phyloP scores from a whole-genome alignment of 768 basidiomycete species.

The Hypholoma fasciculare region DNA sequence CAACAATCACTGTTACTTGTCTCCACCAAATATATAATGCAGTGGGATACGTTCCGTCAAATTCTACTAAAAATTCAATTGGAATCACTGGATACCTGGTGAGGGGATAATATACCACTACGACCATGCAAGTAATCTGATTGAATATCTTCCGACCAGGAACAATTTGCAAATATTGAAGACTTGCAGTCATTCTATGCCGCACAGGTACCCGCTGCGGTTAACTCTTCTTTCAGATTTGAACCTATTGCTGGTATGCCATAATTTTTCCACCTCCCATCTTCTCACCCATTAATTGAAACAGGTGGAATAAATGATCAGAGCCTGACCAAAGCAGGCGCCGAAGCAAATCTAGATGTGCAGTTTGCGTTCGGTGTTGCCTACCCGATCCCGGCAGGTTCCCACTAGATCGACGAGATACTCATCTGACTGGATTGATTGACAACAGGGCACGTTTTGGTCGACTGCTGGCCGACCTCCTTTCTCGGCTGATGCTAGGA shows the following conservation, averaged over 20 bases:
- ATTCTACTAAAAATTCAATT: constrained; percentile 43
- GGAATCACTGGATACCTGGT: constrained; percentile 54
- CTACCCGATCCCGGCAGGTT: constrained; percentile 27
- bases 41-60: constrained; percentile 42
- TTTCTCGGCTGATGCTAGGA: constrained; percentile 46
- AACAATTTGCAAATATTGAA: constrained; percentile 48
- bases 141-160: constrained; percentile 25
- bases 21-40: constrained; percentile 57
- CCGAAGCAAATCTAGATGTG: constrained; percentile 67
- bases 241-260: constrained; percentile 54
- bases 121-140: constrained; percentile 53
- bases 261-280: background rate
- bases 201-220: constrained; percentile 44
- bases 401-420: too few species aligned
- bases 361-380: constrained; percentile 69
- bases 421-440: too few species aligned
- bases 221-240: constrained; percentile 49
- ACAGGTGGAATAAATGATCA: constrained; percentile 66
- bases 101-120: constrained; percentile 2
- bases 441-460: constrained; percentile 46
- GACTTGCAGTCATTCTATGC: constrained; percentile 53
- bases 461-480: constrained; percentile 65
- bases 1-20: constrained; percentile 50
- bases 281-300: background rate
- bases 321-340: constrained; percentile 48